phyloP scores from a whole-genome alignment of 352 stramenopile species.

The Globisporangium solare region DNA sequence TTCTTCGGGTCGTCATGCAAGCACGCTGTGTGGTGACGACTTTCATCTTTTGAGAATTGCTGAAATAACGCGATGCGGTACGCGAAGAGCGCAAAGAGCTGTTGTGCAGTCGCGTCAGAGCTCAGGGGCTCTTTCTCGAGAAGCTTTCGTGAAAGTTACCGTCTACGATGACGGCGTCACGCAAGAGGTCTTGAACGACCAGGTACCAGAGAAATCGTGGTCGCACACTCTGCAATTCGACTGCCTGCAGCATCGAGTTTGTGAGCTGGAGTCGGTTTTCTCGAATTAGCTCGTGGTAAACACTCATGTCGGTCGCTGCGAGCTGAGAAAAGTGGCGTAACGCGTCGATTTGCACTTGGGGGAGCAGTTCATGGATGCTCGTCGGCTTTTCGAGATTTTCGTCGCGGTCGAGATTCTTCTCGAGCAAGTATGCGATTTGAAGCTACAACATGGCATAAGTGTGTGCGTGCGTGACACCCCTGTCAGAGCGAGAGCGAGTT shows the following conservation, averaged over 20 bases:
- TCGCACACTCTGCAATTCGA: not conserved
- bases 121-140: not conserved
- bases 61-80: slow-evolving; percentile 25
- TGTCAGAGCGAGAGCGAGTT: too few relatives aligned
- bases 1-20: slow-evolving; percentile 1
- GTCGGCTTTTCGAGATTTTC: not conserved
- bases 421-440: slow-evolving; percentile 31
- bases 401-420: slow-evolving; percentile 18
- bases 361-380: slow-evolving; percentile 1
- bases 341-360: not conserved
- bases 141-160: slow-evolving; percentile 11
- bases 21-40: not conserved
- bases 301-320: not conserved
- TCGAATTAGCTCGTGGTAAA: not conserved
- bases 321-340: slow-evolving; percentile 2
- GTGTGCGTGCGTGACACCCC: not conserved
- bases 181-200: slow-evolving; percentile 37
- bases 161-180: slow-evolving; percentile 23
- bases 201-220: slow-evolving; percentile 26
- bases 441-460: slow-evolving; percentile 18
- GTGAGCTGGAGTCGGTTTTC: not conserved
- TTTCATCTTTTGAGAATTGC: slow-evolving; percentile 11
- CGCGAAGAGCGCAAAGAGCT: slow-evolving; percentile 25
- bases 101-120: not conserved
- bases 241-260: not conserved